Evolutionary conservation across 495 filamentous ascomycete species (phyloP).

Genomic region (Trichoderma orchidacearum): DNA sequence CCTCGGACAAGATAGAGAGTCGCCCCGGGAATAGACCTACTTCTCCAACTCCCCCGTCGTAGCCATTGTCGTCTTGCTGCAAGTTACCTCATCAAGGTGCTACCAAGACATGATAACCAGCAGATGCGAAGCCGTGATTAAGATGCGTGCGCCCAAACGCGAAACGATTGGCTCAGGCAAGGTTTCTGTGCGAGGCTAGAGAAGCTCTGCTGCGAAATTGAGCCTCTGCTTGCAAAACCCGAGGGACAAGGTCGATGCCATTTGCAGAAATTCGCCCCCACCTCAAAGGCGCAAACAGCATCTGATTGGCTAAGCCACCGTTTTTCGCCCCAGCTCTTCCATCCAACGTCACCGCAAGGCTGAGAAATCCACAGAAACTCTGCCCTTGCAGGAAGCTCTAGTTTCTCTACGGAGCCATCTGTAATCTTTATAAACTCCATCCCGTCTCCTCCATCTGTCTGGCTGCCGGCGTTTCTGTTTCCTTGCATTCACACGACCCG

Average conservation of each 20-base stretch:
- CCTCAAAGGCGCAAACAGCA: neutral
- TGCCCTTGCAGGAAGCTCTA: neutral
- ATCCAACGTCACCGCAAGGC: constrained; percentile 1
- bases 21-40: neutral
- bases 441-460: neutral
- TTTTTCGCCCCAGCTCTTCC: neutral
- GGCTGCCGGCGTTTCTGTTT: neutral
- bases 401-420: neutral
- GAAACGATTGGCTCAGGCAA: neutral
- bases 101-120: neutral
- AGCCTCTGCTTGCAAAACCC: no score
- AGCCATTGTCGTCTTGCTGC: neutral
- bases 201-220: no score
- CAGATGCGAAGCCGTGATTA: neutral
- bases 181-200: neutral
- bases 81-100: neutral
- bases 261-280: neutral
- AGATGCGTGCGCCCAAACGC: no score
- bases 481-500: neutral
- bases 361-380: neutral
- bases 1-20: neutral
- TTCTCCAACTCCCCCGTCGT: neutral
- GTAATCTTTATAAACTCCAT: neutral
- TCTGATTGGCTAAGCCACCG: neutral
- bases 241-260: no score